Base-by-base conservation (phyloP, 2,329 filamentous ascomycete species). In the Shiraia bambusicola region DNA sequence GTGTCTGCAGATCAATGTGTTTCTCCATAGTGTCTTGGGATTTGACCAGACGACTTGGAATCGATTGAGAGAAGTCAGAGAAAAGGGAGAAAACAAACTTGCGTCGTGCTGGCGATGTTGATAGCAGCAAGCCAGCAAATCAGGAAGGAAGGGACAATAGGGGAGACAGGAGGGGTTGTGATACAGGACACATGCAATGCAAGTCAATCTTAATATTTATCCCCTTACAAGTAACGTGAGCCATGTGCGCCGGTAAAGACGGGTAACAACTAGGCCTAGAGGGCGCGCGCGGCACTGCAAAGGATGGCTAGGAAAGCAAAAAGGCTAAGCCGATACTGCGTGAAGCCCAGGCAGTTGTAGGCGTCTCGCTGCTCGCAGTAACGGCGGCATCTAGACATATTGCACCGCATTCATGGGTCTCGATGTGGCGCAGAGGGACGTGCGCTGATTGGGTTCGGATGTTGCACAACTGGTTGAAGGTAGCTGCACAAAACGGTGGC, bases 181-280 rank as follows among this genome's bases (percentile, higher is more conserved):
- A 52, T 54, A 66, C 61, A 56, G 50, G 45, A 53, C 54, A 53
- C 55, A 64, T 61, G 56, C 53, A 61, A 64, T 64, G 60, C 60
- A 62, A 59, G 56, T 55, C 53, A 60, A 59, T 59, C 59, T 58
- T 45, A 52, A 59, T 58, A 57, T 60, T 54, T 63, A 61, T 59
- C 49, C 35, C 54, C 47, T 47, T 14, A 42, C 44, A 54, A 44
- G 60, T 60, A 58, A 61, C 54, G 48, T 54, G 43, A 52, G 47
- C 60, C 60, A 64, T 64, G 58, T 66, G 59, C 46, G 40, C 57
- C 59, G 49, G 52, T 46, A 58, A 50, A 41, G 44, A 50, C 51
- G 50, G 50, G 57, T 52, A 51, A 43, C 37, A 40, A 46, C 34
- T 34, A 50, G 39, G 39, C 40, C 46, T 40, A 47, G 51, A 47